Base-by-base conservation (phyloP, 306 rosid species). In the Boehmeria nivea region DNA sequence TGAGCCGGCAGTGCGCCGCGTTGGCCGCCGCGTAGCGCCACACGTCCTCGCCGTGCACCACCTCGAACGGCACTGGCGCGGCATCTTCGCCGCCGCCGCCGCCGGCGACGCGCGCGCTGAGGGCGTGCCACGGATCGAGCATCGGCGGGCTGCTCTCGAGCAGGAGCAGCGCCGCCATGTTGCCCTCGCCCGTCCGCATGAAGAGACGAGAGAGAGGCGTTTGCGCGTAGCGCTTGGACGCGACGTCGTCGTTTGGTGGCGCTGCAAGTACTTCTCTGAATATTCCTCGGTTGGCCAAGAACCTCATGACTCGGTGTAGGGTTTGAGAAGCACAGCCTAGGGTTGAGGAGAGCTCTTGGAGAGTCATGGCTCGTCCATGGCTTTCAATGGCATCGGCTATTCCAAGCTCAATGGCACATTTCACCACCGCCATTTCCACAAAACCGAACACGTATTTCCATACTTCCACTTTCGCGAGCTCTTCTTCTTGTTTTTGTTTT, bases 321-420 rank as follows among this genome's bases (percentile, higher is more conserved):
- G 17, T 19, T 13, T 53, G 21, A 4, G 69, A 36, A 49, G 51
- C 76, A 19, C 95, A 81, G 0, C 26, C 42, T 14, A 78, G 49
- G 16, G 79, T 23, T 19, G 83, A 55, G 2, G 93, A 72, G 6
- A 89, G 19, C 28, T 81, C 77, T 1, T 65, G 43, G 8, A 86
- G 63, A 18, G 89, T 73, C 48, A 89, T 71, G 59, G 85, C 74
- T 13, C 57, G 23, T 54, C 71, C 78, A 45, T 81, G 73, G 3
- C 13, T 61, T 72, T 81, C 95, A 3, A 86, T 72, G 48, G 74
- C 62, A 6, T 89, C 97, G 0, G 85, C 78, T 55, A 89, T 72
- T 56, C 76, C 76, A 12, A 89, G 85, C 46, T 89, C 81, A 43
- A 89, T 64, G 15, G 81, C 82, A 57, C 95, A 83, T 59, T 73